Evolutionary conservation across 2,329 filamentous ascomycete species (phyloP).

Genomic region (Aspergillus brasiliensis): DNA sequence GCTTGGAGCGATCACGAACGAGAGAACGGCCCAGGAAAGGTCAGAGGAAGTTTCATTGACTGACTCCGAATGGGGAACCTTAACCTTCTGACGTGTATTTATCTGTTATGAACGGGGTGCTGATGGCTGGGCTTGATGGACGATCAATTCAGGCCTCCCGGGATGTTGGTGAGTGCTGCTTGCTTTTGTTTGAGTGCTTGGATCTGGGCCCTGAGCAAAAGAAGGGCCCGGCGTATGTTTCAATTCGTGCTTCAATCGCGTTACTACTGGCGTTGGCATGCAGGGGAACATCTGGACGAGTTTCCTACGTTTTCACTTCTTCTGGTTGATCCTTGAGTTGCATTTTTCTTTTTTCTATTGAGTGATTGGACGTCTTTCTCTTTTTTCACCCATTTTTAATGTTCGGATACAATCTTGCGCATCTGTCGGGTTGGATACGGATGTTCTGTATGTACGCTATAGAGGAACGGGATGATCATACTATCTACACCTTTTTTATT

Average conservation of each 20-base stretch:
- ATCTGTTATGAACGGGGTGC: background rate
- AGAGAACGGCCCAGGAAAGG: background rate
- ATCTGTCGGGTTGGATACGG: conserved; percentile 1
- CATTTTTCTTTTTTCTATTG: background rate
- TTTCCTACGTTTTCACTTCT: conserved; percentile 2
- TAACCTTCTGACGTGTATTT: conserved; percentile 2
- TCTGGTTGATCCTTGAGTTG: background rate
- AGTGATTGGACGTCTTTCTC: background rate
- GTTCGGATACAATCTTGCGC: conserved; percentile 9
- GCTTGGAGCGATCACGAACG: background rate
- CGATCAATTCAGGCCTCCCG: background rate
- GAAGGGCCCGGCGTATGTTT: conserved; percentile 7
- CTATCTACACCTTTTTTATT: background rate
- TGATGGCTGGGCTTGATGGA: conserved; percentile 3
- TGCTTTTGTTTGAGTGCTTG: background rate
- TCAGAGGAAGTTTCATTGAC: background rate
- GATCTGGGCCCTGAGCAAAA: background rate
- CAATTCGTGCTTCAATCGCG: conserved; percentile 5
- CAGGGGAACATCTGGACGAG: conserved; percentile 6
- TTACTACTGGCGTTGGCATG: conserved; percentile 7
- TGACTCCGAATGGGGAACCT: background rate
- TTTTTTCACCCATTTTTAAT: background rate
- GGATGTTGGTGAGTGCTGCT: background rate
- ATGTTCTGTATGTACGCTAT: conserved; percentile 6
- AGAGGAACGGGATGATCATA: background rate